These are phyloP conservation scores for Plasmodium falciparum DNA, from an alignment of 169 alveolate species.

Conservation along the genomic window DNA sequence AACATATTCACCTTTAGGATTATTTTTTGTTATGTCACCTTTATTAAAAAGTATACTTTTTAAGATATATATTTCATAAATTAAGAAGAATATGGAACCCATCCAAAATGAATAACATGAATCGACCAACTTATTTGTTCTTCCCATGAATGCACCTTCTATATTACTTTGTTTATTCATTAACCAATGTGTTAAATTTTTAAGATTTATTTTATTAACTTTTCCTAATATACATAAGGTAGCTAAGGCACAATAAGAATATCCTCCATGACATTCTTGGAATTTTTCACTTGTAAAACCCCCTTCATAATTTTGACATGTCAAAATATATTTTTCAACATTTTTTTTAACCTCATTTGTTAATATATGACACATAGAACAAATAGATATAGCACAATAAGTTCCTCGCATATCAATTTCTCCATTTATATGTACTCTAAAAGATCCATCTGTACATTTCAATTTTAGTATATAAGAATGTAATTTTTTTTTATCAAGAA, in stretches of 20 bases:
- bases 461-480: constrained; percentile 89
- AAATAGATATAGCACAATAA: constrained; percentile 94
- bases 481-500: constrained; percentile 90
- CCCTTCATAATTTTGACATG: constrained; percentile 97
- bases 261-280: constrained; percentile 98
- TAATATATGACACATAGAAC: constrained; percentile 91
- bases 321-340: constrained; percentile 90
- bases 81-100: constrained; percentile 92
- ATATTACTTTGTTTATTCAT: constrained; percentile 89
- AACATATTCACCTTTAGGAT: constrained; percentile 32
- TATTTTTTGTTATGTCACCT: constrained; percentile 42
- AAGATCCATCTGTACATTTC: constrained; percentile 92
- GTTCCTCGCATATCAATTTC: constrained; percentile 96
- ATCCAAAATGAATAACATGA: constrained; percentile 97
- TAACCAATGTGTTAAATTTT: constrained; percentile 91
- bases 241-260: constrained; percentile 97
- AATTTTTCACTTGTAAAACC: constrained; percentile 95
- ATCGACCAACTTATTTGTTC: constrained; percentile 98
- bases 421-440: constrained; percentile 93
- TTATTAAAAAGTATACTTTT: constrained; percentile 27
- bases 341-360: constrained; percentile 90
- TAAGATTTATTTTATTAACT: constrained; percentile 89
- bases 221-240: constrained; percentile 90
- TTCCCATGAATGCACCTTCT: constrained; percentile 98
- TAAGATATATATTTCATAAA: constrained; percentile 79